phyloP scores from a whole-genome alignment of 352 stramenopile genomes.

The Phytophthora foliorum region DNA sequence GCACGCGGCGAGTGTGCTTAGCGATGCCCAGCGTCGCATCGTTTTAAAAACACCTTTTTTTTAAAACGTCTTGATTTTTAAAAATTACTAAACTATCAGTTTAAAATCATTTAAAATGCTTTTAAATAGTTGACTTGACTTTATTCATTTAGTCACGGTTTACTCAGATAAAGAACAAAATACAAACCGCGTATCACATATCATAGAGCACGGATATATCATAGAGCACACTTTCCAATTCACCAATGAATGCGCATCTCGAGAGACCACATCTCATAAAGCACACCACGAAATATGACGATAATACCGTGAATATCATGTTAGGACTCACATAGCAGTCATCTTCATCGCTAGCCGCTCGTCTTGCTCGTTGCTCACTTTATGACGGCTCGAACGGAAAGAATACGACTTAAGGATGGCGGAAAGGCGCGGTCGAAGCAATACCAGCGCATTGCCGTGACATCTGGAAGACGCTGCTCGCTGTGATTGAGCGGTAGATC shows the following conservation, averaged over 20 bases:
- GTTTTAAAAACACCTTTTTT: no score
- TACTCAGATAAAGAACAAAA: no score
- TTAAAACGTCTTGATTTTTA: no score
- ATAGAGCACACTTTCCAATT: neutral
- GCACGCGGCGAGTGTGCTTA: slow-evolving; percentile 5
- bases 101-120: no score
- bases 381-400: neutral
- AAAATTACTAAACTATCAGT: no score
- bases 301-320: neutral
- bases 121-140: no score
- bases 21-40: slow-evolving; percentile 25
- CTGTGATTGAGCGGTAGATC: slow-evolving; percentile 14
- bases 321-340: neutral
- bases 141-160: no score
- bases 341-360: neutral
- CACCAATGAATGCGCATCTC: neutral
- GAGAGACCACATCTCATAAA: neutral
- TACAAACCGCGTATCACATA: no score
- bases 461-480: slow-evolving; percentile 5
- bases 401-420: neutral
- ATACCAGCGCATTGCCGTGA: neutral
- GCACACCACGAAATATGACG: neutral
- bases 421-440: neutral
- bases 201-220: no score
- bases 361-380: neutral